A percentile compares a stretch with the other conserved stretches of the same genome.
Conservation (phyloP, 108 stramenopile genomes). For the Nitzschia sp. region DNA sequence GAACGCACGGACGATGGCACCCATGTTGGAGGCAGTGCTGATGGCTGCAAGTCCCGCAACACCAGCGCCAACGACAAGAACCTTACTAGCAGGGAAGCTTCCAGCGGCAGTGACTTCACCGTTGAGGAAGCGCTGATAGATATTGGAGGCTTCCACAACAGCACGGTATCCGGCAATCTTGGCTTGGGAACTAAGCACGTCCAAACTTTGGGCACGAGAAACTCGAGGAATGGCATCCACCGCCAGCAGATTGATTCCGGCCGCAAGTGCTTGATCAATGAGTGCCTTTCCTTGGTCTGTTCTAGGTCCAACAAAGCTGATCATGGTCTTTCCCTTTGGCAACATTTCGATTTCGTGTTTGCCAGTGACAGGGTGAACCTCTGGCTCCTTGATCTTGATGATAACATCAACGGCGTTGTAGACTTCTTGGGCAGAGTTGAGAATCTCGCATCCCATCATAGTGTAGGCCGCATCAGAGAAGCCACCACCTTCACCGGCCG, state of each 20-base stretch:
- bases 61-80: slow-evolving; percentile 89
- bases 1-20: slow-evolving; percentile 86
- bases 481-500: slow-evolving; percentile 67
- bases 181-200: slow-evolving; percentile 82
- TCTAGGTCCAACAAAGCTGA: slow-evolving; percentile 61
- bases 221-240: slow-evolving; percentile 77
- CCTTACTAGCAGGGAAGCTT: slow-evolving; percentile 77
- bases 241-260: slow-evolving; percentile 53
- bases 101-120: slow-evolving; percentile 92
- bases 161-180: slow-evolving; percentile 93
- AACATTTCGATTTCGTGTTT: slow-evolving; percentile 67
- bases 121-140: slow-evolving; percentile 81
- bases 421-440: slow-evolving; percentile 48
- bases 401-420: slow-evolving; percentile 46
- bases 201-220: slow-evolving; percentile 82
- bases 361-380: slow-evolving; percentile 51
- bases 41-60: slow-evolving; percentile 92
- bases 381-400: slow-evolving; percentile 72
- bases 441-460: slow-evolving; percentile 69
- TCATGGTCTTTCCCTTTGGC: slow-evolving; percentile 62
- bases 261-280: slow-evolving; percentile 49
- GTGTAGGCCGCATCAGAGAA: slow-evolving; percentile 73
- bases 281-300: slow-evolving; percentile 59
- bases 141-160: slow-evolving; percentile 82
- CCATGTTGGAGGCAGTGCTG: slow-evolving; percentile 85